These are phyloP conservation scores for Monilinia aucupariae DNA, from an alignment of 2,329 filamentous ascomycete genomes.

Conservation along the genomic window DNA sequence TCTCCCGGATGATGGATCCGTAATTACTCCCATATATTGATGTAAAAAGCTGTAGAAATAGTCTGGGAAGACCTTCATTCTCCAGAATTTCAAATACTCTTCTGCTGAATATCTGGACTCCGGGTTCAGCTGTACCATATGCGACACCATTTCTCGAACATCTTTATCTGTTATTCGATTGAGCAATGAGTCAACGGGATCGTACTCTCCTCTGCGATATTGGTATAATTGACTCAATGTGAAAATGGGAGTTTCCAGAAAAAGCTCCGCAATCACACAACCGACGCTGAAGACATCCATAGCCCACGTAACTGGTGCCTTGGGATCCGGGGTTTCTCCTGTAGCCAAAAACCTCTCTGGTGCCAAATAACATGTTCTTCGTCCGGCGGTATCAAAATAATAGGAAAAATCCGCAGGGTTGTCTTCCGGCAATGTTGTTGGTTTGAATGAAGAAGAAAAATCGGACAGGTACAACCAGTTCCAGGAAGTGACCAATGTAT, in stretches of 20 bases:
- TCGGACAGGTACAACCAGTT: constrained; percentile 99
- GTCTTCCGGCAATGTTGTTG: constrained; percentile 86
- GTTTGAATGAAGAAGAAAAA: constrained; percentile 94
- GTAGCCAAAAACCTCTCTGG: constrained; percentile 82
- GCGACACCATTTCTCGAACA: constrained; percentile 79
- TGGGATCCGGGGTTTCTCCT: constrained; percentile 58
- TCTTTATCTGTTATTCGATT: constrained; percentile 83
- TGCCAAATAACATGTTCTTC: constrained; percentile 89
- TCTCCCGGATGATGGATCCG: constrained; percentile 78
- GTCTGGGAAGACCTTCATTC: constrained; percentile 83
- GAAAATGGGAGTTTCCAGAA: constrained; percentile 94
- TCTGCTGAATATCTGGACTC: constrained; percentile 89
- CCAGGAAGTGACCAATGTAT: constrained; percentile 95
- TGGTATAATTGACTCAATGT: constrained; percentile 94
- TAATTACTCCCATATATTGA: constrained; percentile 95
- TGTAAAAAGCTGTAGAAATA: constrained; percentile 98
- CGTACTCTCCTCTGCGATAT: constrained; percentile 88
- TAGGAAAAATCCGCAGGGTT: constrained; percentile 97
- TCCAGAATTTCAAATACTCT: constrained; percentile 89
- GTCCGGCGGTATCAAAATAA: constrained; percentile 89
- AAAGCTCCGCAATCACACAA: constrained; percentile 94
- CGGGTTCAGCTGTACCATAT: constrained; percentile 95
- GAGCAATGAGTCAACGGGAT: constrained; percentile 74
- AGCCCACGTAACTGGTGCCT: constrained; percentile 72
- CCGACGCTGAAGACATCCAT: constrained; percentile 99